phyloP scores from a whole-genome alignment of 306 rosid species.

The Rosa lucieae region DNA sequence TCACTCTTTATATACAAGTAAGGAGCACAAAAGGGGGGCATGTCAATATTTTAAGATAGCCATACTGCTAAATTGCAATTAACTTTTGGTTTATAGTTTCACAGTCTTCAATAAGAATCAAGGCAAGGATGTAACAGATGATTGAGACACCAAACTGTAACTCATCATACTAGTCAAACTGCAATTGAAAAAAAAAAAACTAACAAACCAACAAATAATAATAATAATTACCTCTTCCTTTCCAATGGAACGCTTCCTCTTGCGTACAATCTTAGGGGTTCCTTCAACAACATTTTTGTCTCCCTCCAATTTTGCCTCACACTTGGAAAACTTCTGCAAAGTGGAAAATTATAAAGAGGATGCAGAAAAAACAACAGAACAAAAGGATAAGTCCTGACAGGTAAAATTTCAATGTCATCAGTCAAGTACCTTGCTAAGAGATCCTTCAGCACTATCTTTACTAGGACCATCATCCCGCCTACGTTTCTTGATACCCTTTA shows the following conservation, averaged over 20 bases:
- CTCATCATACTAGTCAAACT: background rate
- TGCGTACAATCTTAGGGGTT: conserved; percentile 35
- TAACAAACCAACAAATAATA: background rate
- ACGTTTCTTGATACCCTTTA: conserved; percentile 28
- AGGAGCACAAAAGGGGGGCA: too few species aligned
- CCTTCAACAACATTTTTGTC: conserved; percentile 24
- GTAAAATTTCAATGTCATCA: conserved; percentile 3
- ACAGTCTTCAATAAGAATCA: background rate
- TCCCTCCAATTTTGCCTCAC: conserved; percentile 27
- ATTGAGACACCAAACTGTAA: conserved; percentile 4
- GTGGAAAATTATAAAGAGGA: conserved; percentile 6
- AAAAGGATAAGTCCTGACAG: background rate
- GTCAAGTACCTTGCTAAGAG: conserved; percentile 41
- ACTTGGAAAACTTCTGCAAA: conserved; percentile 29
- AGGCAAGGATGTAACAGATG: background rate
- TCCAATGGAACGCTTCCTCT: conserved; percentile 27
- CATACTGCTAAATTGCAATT: background rate
- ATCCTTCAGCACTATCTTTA: conserved; percentile 37
- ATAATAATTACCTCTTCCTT: conserved; percentile 36
- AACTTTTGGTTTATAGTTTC: background rate
- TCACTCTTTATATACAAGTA: too few species aligned
- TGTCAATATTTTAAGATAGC: background rate
- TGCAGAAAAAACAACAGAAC: background rate
- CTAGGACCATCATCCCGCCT: conserved; percentile 26
- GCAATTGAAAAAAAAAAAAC: background rate